Base-by-base conservation (phyloP, 768 basidiomycete species). In the Dacryopinax spathularia region DNA sequence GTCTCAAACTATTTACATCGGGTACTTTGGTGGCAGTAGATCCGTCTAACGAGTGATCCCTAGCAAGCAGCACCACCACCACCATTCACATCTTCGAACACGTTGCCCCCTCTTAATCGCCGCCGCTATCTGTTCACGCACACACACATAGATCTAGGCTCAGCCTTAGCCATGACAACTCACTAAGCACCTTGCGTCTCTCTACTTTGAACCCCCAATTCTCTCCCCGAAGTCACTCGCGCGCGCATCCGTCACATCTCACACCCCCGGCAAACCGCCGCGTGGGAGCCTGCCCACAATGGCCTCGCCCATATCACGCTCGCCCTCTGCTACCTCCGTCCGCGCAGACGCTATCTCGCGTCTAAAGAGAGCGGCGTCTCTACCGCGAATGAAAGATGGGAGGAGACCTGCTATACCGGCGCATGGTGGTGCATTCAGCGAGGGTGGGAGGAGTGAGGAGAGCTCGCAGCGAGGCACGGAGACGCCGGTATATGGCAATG, bases 381-480 rank as follows among this genome's bases (percentile, higher is more conserved):
- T 95, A 31, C 93, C 92, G 35, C 81, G 92, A 66, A 89, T 89
- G 85, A 91, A 91, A 73, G 88, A 91, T 73, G 91, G 91, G 7
- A 77, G 91, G 63, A 79, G 92, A 41, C 91, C 91, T 0, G 69
- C 71, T 20, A 67, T 70, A 18, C 60, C 60, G 34, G 44, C 60
- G 18, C 34, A 44, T 22, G 34, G 60, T 3, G 48, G 48, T 20
- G 48, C 48, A 18, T 56, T 56, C 29, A 56, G 62, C 89, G 66
- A 39, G 68, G 64, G 20, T 20, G 35, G 59, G 36, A 36, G 59
- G 63, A 64, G 62, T 33, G 48, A 41, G 25, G 62, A 41, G 43
- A 31, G 63, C 56, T 37, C 33, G 12, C 33, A 60, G 56, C 60
- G 43, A n/a, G 34, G 56, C 20, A 20, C 34, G 18, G 33, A 64